phyloP scores from a whole-genome alignment of 441 rosid species.

The Brassica hybrid region DNA sequence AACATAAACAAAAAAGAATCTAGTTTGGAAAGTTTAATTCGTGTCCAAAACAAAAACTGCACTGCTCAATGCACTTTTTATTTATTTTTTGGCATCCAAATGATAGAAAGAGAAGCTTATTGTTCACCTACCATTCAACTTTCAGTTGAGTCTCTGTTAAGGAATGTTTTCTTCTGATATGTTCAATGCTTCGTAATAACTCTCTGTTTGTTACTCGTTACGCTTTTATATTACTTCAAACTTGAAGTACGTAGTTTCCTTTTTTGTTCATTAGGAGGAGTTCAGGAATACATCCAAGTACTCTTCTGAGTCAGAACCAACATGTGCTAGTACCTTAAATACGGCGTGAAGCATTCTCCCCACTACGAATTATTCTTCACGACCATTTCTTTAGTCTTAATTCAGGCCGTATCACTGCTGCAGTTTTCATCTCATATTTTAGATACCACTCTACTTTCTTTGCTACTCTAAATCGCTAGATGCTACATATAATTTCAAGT shows the following conservation, averaged over 20 bases:
- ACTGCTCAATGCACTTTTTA: not conserved
- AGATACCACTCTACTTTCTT: not conserved
- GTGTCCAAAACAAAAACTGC: not conserved
- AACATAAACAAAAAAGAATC: not conserved
- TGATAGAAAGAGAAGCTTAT: not conserved
- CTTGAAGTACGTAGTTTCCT: not conserved
- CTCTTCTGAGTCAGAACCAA: not conserved
- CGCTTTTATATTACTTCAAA: not conserved
- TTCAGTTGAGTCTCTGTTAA: not conserved
- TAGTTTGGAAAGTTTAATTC: not conserved
- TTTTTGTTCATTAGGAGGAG: not conserved
- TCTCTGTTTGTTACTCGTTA: slow-evolving; percentile 1
- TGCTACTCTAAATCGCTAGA: not conserved
- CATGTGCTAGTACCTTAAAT: not conserved
- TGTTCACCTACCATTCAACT: slow-evolving; percentile 13
- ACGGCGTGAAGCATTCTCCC: not conserved
- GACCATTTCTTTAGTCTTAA: not conserved
- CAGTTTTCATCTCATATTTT: not conserved
- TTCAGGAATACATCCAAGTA: not conserved
- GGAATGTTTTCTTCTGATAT: not conserved
- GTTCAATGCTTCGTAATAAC: not conserved
- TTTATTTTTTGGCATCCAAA: not conserved
- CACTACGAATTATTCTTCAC: not conserved
- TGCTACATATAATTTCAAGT: not conserved
- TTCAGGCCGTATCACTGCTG: not conserved